A percentile compares a stretch with the other conserved stretches of the same genome.
Conservation (phyloP, 108 stramenopile species). For the Cyclostephanos invisitatus region DNA sequence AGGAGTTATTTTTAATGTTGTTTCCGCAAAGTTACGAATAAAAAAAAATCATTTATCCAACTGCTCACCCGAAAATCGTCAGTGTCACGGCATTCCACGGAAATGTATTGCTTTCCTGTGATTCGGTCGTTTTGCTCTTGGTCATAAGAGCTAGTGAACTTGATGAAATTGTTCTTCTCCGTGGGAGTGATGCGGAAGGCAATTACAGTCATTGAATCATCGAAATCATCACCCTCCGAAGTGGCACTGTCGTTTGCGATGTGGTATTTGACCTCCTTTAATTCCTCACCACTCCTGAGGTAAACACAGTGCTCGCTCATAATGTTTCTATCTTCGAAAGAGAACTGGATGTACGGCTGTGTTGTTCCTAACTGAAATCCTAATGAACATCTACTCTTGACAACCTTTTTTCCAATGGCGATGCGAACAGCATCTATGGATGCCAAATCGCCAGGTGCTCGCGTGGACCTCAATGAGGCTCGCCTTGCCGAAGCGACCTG, state of each 20-base stretch:
- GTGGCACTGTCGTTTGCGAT: conserved; percentile 21
- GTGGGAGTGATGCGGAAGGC: conserved; percentile 51
- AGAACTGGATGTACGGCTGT: conserved; percentile 40
- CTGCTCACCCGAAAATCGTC: conserved; percentile 42
- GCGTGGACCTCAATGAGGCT: not conserved
- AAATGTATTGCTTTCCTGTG: conserved; percentile 40
- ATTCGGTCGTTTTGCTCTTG: conserved; percentile 15
- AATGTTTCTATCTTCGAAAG: conserved; percentile 3
- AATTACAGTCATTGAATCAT: conserved; percentile 47
- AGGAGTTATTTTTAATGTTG: not conserved
- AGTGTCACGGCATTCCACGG: conserved; percentile 47
- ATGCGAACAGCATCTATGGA: conserved; percentile 56
- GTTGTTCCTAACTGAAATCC: conserved; percentile 36
- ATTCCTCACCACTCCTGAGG: conserved; percentile 27
- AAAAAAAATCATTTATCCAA: not conserved
- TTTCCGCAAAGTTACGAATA: not conserved
- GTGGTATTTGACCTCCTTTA: conserved; percentile 53
- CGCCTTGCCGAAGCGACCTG: not conserved
- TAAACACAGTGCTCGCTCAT: conserved; percentile 13
- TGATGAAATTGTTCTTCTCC: conserved; percentile 32
- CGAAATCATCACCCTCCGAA: conserved; percentile 12
- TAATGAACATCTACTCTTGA: conserved; percentile 36
- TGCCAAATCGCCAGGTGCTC: conserved; percentile 29
- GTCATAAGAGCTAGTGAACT: conserved; percentile 36
- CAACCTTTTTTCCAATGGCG: conserved; percentile 54